Percentiles rank a stretch among this genome's conserved stretches.
phyloP scores from a whole-genome alignment of 2,329 filamentous ascomycete species.

The Claviceps africana region DNA sequence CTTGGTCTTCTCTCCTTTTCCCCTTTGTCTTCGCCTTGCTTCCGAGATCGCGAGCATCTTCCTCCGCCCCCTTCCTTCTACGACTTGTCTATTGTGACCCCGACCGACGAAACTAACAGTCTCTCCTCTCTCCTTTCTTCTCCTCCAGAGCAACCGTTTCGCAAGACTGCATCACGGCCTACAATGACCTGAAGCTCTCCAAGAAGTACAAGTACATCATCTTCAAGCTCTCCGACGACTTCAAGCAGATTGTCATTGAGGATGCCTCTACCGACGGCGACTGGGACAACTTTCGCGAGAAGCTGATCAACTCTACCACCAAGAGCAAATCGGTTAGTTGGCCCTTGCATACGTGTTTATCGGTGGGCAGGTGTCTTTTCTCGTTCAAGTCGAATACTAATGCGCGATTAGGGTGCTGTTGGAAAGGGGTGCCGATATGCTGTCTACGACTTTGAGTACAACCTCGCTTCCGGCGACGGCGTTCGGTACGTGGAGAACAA shows the following conservation, averaged over 20 bases:
- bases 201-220: slow-evolving; percentile 78
- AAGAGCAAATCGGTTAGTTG: slow-evolving; percentile 52
- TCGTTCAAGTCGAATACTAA: background rate
- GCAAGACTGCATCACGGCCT: slow-evolving; percentile 55
- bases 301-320: slow-evolving; percentile 58
- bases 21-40: background rate
- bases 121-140: background rate
- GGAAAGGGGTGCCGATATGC: slow-evolving; percentile 67
- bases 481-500: slow-evolving; percentile 36
- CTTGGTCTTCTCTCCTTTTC: background rate
- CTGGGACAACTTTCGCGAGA: slow-evolving; percentile 62
- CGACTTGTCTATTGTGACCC: background rate
- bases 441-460: slow-evolving; percentile 75
- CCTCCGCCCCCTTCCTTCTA: background rate
- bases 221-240: slow-evolving; percentile 75
- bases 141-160: slow-evolving; percentile 51
- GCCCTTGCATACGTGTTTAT: background rate
- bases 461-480: slow-evolving; percentile 57
- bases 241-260: slow-evolving; percentile 71
- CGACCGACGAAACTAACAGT: slow-evolving; percentile 8
- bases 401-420: slow-evolving; percentile 33
- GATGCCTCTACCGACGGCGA: slow-evolving; percentile 52
- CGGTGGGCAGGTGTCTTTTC: background rate
- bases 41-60: background rate
- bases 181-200: slow-evolving; percentile 72